Conservation (phyloP, 192 early-diverging fungal genomes). For the Kickxella alabastrina region DNA sequence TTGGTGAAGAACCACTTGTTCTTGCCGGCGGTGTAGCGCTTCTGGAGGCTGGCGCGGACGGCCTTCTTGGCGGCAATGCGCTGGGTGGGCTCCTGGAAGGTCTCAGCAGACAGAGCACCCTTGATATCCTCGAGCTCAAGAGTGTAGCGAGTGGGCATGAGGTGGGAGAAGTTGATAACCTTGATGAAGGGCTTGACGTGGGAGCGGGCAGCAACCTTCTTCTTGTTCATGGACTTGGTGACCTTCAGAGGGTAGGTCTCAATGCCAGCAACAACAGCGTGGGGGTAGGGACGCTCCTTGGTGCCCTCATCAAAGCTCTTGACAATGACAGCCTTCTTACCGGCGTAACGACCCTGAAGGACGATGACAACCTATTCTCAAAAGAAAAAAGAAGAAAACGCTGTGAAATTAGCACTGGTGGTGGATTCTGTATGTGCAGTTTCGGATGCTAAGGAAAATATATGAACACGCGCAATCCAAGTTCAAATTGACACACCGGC, state of each 20-base stretch:
- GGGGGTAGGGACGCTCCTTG: constrained; percentile 93
- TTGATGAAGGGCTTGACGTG: constrained; percentile 99
- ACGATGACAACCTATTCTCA: constrained; percentile 85
- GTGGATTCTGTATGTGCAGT: too few species aligned
- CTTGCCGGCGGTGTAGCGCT: constrained; percentile 97
- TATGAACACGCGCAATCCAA: too few species aligned
- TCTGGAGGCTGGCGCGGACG: constrained; percentile 95
- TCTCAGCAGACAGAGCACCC: constrained; percentile 76
- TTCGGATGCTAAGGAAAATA: constrained; percentile 1
- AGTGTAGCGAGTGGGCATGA: constrained; percentile 99
- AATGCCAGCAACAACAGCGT: constrained; percentile 97
- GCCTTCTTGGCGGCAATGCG: constrained; percentile 86
- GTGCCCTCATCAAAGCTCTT: constrained; percentile 96
- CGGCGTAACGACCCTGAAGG: constrained; percentile 97
- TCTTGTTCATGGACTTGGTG: constrained; percentile 90
- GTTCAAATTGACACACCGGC: too few species aligned
- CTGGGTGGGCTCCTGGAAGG: constrained; percentile 94
- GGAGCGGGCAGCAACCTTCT: constrained; percentile 94
- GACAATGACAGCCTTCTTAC: constrained; percentile 99
- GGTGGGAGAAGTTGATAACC: constrained; percentile 98
- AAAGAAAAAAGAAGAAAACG: constrained; percentile 5
- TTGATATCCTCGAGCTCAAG: constrained; percentile 94
- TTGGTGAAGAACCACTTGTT: constrained; percentile 99
- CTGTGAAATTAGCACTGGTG: too few species aligned
- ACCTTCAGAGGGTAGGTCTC: constrained; percentile 98